A percentile compares a stretch with the other conserved stretches of the same genome.
phyloP scores from a whole-genome alignment of 179 eudicot species.

The Vitellaria paradoxa region DNA sequence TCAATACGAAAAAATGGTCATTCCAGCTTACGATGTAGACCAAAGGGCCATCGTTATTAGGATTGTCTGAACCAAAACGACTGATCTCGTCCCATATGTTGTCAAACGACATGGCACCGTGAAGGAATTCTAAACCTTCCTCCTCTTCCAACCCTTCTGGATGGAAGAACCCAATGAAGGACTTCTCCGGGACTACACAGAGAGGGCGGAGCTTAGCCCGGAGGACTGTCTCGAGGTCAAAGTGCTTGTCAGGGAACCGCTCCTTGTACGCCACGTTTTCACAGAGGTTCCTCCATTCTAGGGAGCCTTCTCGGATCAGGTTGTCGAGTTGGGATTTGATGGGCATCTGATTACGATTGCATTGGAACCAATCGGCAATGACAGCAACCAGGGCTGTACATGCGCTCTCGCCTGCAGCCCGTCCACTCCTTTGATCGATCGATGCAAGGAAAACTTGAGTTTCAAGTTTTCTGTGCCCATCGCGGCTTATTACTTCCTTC shows the following conservation, averaged over 20 bases:
- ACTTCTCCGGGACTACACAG: conserved; percentile 54
- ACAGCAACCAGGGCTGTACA: conserved; percentile 76
- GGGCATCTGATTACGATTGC: conserved; percentile 55
- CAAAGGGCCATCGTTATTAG: conserved; percentile 31
- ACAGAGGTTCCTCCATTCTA: conserved; percentile 72
- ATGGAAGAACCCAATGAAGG: conserved; percentile 83
- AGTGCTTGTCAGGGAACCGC: conserved; percentile 81
- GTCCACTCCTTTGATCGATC: conserved; percentile 68
- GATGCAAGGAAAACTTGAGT: conserved; percentile 67
- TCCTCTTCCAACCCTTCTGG: conserved; percentile 63
- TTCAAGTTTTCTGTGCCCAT: conserved; percentile 56
- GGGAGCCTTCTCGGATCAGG: conserved; percentile 65
- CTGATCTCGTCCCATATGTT: conserved; percentile 88
- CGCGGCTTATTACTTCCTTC: conserved; percentile 61
- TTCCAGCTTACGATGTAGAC: conserved; percentile 85
- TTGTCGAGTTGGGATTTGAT: conserved; percentile 62
- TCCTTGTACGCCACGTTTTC: conserved; percentile 45
- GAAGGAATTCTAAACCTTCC: conserved; percentile 58
- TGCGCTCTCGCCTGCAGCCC: conserved; percentile 78
- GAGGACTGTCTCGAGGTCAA: conserved; percentile 81
- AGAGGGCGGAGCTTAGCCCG: conserved; percentile 64
- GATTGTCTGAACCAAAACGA: conserved; percentile 29
- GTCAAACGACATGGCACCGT: conserved; percentile 87
- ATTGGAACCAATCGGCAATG: conserved; percentile 66
- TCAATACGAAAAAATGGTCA: conserved; percentile 77